Conservation (phyloP, 306 rosid species). For the Myrica gale region DNA sequence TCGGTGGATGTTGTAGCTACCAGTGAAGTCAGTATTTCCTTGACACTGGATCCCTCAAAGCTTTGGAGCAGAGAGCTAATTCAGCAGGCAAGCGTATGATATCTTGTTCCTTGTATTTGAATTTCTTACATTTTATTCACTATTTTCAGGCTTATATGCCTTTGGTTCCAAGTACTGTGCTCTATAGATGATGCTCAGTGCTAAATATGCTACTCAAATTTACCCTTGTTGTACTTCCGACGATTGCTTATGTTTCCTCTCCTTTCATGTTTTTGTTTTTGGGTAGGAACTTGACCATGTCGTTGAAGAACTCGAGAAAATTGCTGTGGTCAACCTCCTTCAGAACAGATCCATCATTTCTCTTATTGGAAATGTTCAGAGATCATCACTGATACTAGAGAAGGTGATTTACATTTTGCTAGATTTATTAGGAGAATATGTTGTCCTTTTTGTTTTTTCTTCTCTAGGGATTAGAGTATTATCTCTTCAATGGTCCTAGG, state of each 20-base stretch:
- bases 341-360: conserved; percentile 89
- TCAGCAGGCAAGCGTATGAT: conserved; percentile 66
- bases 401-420: conserved; percentile 52
- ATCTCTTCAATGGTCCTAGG: conserved; percentile 7
- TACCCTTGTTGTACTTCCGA: not conserved
- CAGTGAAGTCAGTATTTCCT: conserved; percentile 83
- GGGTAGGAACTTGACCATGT: conserved; percentile 92
- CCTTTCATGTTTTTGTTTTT: conserved; percentile 26
- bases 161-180: conserved; percentile 1
- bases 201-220: conserved; percentile 9
- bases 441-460: no score
- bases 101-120: conserved; percentile 19
- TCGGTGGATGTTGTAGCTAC: conserved; percentile 87
- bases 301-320: conserved; percentile 88
- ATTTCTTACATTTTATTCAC: not conserved
- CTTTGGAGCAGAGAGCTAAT: conserved; percentile 89
- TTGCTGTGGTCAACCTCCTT: conserved; percentile 87
- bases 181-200: not conserved
- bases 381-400: conserved; percentile 83
- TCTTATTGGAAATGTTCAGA: conserved; percentile 94
- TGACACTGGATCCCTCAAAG: conserved; percentile 88
- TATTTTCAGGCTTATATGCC: not conserved
- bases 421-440: conserved; percentile 6
- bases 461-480: no score
- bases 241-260: conserved; percentile 11